Percentiles rank a stretch among this genome's conserved stretches.
These are phyloP conservation scores for Botrytis cinerea DNA, from an alignment of 2,329 filamentous ascomycete genomes.

Conservation along the genomic window DNA sequence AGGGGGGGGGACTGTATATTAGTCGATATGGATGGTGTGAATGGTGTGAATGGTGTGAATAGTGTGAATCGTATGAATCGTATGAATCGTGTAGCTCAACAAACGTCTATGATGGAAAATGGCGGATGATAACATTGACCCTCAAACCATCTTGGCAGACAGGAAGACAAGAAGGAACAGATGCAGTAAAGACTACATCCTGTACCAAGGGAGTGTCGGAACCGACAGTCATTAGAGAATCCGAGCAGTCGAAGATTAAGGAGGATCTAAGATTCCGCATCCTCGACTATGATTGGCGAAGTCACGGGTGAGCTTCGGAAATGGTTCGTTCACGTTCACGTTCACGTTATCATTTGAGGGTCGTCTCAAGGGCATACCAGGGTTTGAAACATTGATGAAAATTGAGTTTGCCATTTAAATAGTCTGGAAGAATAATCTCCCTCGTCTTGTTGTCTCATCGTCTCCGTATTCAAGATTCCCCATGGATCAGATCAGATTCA, in stretches of 20 bases:
- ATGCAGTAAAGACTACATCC: not conserved
- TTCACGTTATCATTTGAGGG: not conserved
- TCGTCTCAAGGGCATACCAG: not conserved
- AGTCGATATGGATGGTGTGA: not conserved
- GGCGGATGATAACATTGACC: not conserved
- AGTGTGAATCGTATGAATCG: not conserved
- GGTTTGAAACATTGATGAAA: constrained; percentile 1
- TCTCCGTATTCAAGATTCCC: not conserved
- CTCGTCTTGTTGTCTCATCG: not conserved
- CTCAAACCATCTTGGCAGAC: not conserved
- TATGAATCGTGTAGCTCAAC: not conserved
- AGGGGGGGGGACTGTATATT: not conserved
- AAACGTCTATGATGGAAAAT: not conserved
- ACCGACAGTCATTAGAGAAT: not conserved
- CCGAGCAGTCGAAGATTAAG: not conserved
- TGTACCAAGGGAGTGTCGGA: not conserved
- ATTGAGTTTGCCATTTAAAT: not conserved
- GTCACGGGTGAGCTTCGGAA: not conserved
- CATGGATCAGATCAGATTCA: not conserved
- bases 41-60: not conserved
- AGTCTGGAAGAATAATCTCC: not conserved
- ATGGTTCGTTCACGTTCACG: not conserved
- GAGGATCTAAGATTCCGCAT: not conserved
- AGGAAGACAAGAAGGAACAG: not conserved
- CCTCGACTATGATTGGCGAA: not conserved